Base-by-base conservation (phyloP, 768 basidiomycete genomes). In the Pleurotus tuoliensis region DNA sequence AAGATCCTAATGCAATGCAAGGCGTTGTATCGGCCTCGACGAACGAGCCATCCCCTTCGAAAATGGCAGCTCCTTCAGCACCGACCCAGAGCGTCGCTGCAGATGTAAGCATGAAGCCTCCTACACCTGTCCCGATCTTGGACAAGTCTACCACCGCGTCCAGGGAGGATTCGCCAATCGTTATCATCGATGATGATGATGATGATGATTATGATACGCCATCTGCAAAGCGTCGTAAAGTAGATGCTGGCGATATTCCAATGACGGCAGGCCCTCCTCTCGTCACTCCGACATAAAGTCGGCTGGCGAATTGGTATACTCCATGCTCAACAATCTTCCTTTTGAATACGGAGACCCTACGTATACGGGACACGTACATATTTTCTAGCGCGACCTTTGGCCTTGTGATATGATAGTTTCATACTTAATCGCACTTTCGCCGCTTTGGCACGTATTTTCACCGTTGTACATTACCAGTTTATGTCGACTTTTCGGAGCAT, bases 131-230 rank as follows among this genome's bases (percentile, higher is more conserved):
- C 4, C 71, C 73, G 61, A 66, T 72, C 61, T 61, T 57, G 53
- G 62, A 54, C 44, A 60, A 53, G 52, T 56, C 51, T 34, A 37
- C 58, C 38, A 20, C 50, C 52, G 44, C 65, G 47, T 60, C 18
- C 65, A 59, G 68, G 63, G 58, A 18, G 48, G 67, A 64, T 39
- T 78, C 83, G 8, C 81, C 85, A n/a, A 79, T 84, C 34, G 73
- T 88, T 41, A 71, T 84, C 45, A 74, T 85, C 30, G 86, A 88
- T 58, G 86, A 87, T 54, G 79, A 88, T 58, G 86, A 87, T 54
- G 79, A 79, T 22, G 80, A 82, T 25, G 59, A 62, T 34, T 77
- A 80, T 39, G 77, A 82, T 45, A 78, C 74, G 37, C 83, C 85
- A 44, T 76, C 71, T 25, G 66, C 72, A 52, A 90, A 88, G 71